phyloP scores from a whole-genome alignment of 2,329 filamentous ascomycete species.

The Colletotrichum sp. region DNA sequence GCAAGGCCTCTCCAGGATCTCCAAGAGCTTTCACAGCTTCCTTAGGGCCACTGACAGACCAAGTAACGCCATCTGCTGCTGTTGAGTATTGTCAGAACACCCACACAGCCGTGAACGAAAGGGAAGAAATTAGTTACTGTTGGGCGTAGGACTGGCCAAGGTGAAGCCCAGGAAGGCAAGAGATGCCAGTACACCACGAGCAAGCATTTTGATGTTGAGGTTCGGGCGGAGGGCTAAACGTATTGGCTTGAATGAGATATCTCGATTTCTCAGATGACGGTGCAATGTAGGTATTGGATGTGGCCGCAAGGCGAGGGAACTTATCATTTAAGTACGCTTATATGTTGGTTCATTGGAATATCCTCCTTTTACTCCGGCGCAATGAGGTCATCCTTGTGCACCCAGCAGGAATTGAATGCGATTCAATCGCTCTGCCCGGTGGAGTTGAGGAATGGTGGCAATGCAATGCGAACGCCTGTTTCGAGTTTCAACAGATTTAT shows the following conservation, averaged over 20 bases:
- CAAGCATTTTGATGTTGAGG: background rate
- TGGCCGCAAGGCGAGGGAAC: background rate
- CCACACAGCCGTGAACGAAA: background rate
- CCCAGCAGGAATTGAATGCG: background rate
- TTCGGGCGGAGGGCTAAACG: background rate
- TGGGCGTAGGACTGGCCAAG: background rate
- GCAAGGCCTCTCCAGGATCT: background rate
- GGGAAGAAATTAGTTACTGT: background rate
- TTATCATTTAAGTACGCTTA: background rate
- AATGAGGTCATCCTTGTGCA: background rate
- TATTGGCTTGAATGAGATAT: background rate
- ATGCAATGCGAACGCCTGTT: background rate
- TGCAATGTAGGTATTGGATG: background rate
- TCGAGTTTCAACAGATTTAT: background rate
- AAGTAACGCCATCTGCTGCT: background rate
- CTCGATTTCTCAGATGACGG: background rate
- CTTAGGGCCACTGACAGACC: background rate
- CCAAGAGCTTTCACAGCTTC: background rate
- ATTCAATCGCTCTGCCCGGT: background rate
- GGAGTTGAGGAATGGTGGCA: background rate
- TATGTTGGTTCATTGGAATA: background rate
- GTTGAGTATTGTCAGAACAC: background rate
- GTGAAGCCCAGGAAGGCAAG: background rate
- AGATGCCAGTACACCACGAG: background rate
- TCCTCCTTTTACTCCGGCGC: rapidly evolving